Evolutionary conservation across 129 eudicot species (phyloP), one percentile per base, ranked within the genome.

Genomic region (Erigeron canadensis): DNA sequence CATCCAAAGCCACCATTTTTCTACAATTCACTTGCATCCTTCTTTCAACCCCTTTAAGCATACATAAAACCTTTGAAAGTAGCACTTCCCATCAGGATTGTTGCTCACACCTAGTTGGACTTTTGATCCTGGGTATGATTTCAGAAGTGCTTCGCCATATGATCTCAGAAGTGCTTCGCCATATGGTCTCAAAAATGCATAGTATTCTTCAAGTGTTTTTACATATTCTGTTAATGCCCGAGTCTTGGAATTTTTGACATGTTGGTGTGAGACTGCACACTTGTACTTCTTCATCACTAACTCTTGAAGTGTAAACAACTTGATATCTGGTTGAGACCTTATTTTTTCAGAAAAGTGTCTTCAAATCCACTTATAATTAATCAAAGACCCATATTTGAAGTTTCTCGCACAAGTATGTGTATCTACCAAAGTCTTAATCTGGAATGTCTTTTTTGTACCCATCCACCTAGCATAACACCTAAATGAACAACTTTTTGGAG

Each of bases 1-100:
- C 34, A 23, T 23, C 34, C 1, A 23, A 23, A 23, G 34, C 2
- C 34, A 23, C 34, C 34, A 23, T 2, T 23, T 2, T 23, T 2
- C 34, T 23, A 23, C 34, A 23, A 23, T 2, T 2, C 2, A 23
- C 2, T 23, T 23, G 1, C 34, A 23, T 23, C 34, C 67, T 2
- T 61, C 44, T 9, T 61, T 38, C 3, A 61, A 15, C 9, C 10
- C 46, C 13, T 61, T 12, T 8, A 61, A 61, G 46, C 69, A 63
- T 7, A 63, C 51, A 63, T 63, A 63, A 7, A 63, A 41, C 17
- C 51, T 39, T 2, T 63, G n/a, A 42, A 63, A 63, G 13, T 63
- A 63, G 5, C 11, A n/a, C 19, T 16, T 42, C 7, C 10, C 69
- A 41, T 63, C 16, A n/a, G 48, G 51, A 13, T 63, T 63, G 7